Conservation (phyloP, 345 rosid species). For the Citrus unshiu region DNA sequence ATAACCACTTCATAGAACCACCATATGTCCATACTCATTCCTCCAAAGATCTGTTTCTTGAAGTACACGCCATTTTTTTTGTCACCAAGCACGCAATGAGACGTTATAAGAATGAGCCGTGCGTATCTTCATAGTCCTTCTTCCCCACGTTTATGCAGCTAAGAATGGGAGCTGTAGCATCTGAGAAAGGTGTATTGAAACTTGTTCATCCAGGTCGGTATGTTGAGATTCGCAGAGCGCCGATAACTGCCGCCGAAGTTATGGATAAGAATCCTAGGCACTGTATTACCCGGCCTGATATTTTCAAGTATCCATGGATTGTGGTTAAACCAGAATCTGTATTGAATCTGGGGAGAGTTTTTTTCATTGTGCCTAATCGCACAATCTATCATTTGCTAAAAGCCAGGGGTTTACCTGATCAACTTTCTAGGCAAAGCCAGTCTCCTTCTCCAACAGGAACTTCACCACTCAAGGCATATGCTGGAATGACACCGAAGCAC, state of each 20-base stretch:
- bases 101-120: slow-evolving; percentile 9
- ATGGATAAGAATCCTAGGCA: slow-evolving; percentile 48
- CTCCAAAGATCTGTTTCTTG: slow-evolving; percentile 10
- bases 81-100: background rate
- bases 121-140: background rate
- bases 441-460: background rate
- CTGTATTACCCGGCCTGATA: slow-evolving; percentile 39
- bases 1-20: background rate
- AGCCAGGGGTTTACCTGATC: slow-evolving; percentile 13
- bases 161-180: slow-evolving; percentile 6
- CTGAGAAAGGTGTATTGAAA: slow-evolving; percentile 27
- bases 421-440: slow-evolving; percentile 3
- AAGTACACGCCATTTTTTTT: background rate
- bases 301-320: slow-evolving; percentile 48
- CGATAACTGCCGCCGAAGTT: slow-evolving; percentile 39
- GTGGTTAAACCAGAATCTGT: slow-evolving; percentile 43
- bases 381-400: slow-evolving; percentile 34
- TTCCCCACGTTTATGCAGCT: background rate
- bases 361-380: slow-evolving; percentile 39
- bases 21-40: background rate
- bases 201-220: slow-evolving; percentile 39
- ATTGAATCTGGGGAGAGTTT: slow-evolving; percentile 33
- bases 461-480: background rate
- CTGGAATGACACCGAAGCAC: slow-evolving; percentile 26
- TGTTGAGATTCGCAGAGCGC: slow-evolving; percentile 29